These are phyloP conservation scores for Linum usitatissimum DNA, from an alignment of 345 rosid species.

Conservation along the genomic window DNA sequence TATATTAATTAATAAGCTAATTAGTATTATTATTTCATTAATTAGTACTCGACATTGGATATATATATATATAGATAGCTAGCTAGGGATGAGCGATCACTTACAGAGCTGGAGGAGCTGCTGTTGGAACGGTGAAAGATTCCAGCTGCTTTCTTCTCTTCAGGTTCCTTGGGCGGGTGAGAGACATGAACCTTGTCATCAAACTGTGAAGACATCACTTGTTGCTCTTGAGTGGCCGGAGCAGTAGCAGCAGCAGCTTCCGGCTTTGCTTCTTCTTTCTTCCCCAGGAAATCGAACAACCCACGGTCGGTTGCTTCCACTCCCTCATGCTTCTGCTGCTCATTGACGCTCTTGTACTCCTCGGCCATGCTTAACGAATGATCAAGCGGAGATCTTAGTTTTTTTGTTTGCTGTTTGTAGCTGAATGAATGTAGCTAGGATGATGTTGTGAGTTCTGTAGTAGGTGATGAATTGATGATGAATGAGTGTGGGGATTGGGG, in stretches of 20 bases:
- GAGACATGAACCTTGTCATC: constrained; percentile 56
- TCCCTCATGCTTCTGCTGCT: constrained; percentile 32
- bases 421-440: no score
- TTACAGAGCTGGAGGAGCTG: constrained; percentile 87
- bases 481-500: not conserved
- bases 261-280: constrained; percentile 38
- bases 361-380: constrained; percentile 36
- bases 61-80: no score
- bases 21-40: no score
- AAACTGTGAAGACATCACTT: constrained; percentile 44
- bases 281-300: constrained; percentile 61
- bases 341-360: constrained; percentile 25
- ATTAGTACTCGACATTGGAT: no score
- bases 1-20: no score
- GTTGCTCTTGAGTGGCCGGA: not conserved
- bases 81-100: no score
- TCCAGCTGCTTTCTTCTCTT: constrained; percentile 43
- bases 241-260: not conserved
- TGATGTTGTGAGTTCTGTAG: not conserved
- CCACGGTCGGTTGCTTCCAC: constrained; percentile 65
- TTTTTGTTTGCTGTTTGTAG: no score
- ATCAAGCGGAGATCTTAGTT: no score
- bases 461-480: not conserved
- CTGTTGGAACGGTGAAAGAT: constrained; percentile 50
- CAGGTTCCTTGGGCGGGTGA: constrained; percentile 16